Evolutionary conservation across 768 basidiomycete genomes (phyloP).

Genomic region (Trametes cinnabarina): DNA sequence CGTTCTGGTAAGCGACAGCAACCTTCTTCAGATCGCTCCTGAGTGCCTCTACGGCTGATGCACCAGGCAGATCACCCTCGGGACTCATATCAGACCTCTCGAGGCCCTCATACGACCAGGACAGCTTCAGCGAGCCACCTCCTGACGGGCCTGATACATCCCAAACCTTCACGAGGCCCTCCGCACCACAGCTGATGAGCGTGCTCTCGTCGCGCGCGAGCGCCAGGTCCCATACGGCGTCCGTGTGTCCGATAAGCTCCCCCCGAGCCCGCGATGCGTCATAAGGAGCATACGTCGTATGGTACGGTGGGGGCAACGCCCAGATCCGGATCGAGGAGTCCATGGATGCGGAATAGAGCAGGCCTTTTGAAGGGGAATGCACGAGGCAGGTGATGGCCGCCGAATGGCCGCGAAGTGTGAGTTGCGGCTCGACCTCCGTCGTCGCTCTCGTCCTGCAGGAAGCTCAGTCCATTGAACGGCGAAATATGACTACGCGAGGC

Average conservation of each 20-base stretch:
- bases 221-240: constrained; percentile 95
- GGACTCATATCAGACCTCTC: constrained; percentile 44
- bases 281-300: constrained; percentile 90
- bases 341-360: constrained; percentile 88
- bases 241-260: constrained; percentile 87
- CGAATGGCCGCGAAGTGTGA: constrained; percentile 92
- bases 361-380: constrained; percentile 69
- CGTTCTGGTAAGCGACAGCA: constrained; percentile 87
- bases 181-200: constrained; percentile 87
- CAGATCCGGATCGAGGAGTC: constrained; percentile 93
- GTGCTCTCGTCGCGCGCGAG: constrained; percentile 80
- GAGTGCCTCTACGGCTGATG: constrained; percentile 81
- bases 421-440: constrained; percentile 88
- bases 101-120: constrained; percentile 78
- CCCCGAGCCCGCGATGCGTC: constrained; percentile 76
- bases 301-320: constrained; percentile 71
- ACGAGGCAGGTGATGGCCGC: constrained; percentile 85
- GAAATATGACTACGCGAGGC: constrained; percentile 9
- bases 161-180: constrained; percentile 93
- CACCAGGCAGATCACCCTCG: constrained; percentile 57
- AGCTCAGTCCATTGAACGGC: constrained; percentile 11
- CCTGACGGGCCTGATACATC: constrained; percentile 71
- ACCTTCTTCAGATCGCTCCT: constrained; percentile 83
- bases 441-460: constrained; percentile 57
- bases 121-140: constrained; percentile 63